Evolutionary conservation across 73 alveolate genomes (phyloP).

Genomic region (Stentor roeselii): DNA sequence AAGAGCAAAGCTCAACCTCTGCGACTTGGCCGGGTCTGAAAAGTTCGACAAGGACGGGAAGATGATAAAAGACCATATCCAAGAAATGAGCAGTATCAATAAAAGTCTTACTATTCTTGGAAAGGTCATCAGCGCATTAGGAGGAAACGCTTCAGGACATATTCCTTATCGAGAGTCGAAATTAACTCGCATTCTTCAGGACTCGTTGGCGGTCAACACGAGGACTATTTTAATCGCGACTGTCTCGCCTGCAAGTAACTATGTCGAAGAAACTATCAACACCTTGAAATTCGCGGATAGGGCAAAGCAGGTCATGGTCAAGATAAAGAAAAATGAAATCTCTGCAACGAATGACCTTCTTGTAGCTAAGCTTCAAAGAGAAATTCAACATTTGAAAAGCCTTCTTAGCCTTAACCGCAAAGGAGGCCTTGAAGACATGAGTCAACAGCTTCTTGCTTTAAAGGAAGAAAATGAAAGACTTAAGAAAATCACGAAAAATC

Average conservation of each 20-base stretch:
- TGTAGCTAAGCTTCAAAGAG: slow-evolving; percentile 71
- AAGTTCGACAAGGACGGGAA: slow-evolving; percentile 72
- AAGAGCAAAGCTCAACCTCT: slow-evolving; percentile 82
- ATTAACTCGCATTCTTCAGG: slow-evolving; percentile 77
- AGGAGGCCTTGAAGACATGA: slow-evolving; percentile 64
- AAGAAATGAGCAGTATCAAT: slow-evolving; percentile 79
- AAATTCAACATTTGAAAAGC: slow-evolving; percentile 69
- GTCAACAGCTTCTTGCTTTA: slow-evolving; percentile 41
- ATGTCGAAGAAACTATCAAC: slow-evolving; percentile 77
- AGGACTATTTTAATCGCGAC: slow-evolving; percentile 75
- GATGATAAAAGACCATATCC: slow-evolving; percentile 62
- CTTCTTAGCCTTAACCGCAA: slow-evolving; percentile 63
- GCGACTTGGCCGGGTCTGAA: slow-evolving; percentile 98
- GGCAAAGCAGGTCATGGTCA: slow-evolving; percentile 72
- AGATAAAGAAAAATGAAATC: slow-evolving; percentile 68
- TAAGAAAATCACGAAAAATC: slow-evolving; percentile 37
- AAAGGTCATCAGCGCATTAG: slow-evolving; percentile 69
- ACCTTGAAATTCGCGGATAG: slow-evolving; percentile 91
- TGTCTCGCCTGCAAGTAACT: slow-evolving; percentile 68
- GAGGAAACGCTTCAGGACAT: slow-evolving; percentile 50
- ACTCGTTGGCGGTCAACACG: slow-evolving; percentile 85
- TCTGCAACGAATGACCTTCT: slow-evolving; percentile 79
- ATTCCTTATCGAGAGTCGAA: slow-evolving; percentile 92
- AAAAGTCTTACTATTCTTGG: slow-evolving; percentile 84
- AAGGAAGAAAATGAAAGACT: slow-evolving; percentile 72